Percentiles rank a stretch among this genome's conserved stretches.
phyloP scores from a whole-genome alignment of 164 flowering plant genomes.

The Liriodendron chinense region DNA sequence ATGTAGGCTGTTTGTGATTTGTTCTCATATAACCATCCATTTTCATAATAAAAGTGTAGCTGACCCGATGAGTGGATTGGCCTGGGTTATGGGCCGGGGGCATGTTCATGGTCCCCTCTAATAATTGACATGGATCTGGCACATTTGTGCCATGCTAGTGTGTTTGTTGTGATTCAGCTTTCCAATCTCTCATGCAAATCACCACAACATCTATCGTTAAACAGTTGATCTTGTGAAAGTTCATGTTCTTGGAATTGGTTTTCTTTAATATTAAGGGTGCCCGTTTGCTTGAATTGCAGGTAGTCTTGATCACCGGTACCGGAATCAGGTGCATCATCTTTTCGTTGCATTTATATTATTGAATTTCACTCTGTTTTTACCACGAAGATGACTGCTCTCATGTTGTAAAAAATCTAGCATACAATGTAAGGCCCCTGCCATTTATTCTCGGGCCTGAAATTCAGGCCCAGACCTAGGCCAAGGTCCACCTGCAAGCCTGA shows the following conservation, averaged over 20 bases:
- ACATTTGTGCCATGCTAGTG: background rate
- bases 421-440: too few species aligned
- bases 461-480: background rate
- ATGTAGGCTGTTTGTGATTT: background rate
- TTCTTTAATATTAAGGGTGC: background rate
- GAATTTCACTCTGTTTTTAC: background rate
- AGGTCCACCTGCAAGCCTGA: background rate
- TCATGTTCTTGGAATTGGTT: background rate
- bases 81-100: background rate
- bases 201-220: background rate
- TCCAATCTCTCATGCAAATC: background rate
- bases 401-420: background rate
- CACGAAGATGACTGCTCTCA: background rate
- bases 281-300: slow-evolving; percentile 34
- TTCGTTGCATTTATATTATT: background rate
- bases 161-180: too few species aligned
- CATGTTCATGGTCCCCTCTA: background rate
- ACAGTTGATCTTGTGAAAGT: background rate
- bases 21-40: background rate
- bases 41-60: too few species aligned
- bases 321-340: slow-evolving; percentile 44
- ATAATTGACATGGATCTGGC: background rate
- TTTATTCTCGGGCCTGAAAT: background rate
- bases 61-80: background rate
- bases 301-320: slow-evolving; percentile 33